These are phyloP conservation scores for Fusarium buxicola DNA, from an alignment of 2,329 filamentous ascomycete genomes.

Conservation along the genomic window DNA sequence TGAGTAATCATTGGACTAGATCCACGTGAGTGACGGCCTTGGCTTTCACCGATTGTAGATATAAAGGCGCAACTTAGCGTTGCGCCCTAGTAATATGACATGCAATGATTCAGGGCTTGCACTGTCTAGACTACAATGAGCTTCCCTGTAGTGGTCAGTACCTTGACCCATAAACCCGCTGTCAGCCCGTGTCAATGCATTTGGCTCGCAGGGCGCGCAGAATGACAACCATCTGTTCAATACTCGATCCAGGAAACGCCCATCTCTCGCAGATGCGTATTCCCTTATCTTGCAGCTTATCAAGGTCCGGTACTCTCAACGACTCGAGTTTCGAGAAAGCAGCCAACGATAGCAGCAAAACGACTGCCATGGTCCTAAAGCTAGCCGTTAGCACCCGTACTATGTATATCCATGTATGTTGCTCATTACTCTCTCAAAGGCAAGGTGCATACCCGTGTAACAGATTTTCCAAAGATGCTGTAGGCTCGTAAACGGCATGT, in stretches of 20 bases:
- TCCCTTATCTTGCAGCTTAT: slow-evolving; percentile 34
- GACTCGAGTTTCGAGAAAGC: slow-evolving; percentile 29
- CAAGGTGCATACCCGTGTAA: slow-evolving; percentile 23
- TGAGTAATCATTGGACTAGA: too few species aligned
- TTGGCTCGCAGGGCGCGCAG: slow-evolving; percentile 34
- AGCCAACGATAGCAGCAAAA: slow-evolving; percentile 31
- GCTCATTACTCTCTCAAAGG: fast-evolving
- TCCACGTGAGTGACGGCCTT: background rate
- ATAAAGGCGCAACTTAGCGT: slow-evolving; percentile 6
- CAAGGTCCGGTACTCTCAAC: slow-evolving; percentile 30
- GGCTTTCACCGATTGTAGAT: background rate
- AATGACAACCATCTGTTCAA: slow-evolving; percentile 40
- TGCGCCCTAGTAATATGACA: slow-evolving; percentile 20
- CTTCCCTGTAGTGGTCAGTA: too few species aligned
- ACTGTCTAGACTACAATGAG: too few species aligned
- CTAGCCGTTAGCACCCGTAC: background rate
- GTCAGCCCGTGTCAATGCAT: slow-evolving; percentile 30
- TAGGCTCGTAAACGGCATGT: slow-evolving; percentile 22
- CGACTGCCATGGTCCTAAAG: slow-evolving; percentile 32
- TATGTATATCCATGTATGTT: too few species aligned
- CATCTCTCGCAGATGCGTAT: slow-evolving; percentile 37
- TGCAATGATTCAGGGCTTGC: too few species aligned
- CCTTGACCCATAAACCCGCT: too few species aligned
- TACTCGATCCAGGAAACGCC: slow-evolving; percentile 36
- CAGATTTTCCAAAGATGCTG: slow-evolving; percentile 31